A percentile compares a stretch with the other conserved stretches of the same genome.
These are phyloP conservation scores for Gleditsia sinensis DNA, from an alignment of 306 rosid species.

Conservation along the genomic window DNA sequence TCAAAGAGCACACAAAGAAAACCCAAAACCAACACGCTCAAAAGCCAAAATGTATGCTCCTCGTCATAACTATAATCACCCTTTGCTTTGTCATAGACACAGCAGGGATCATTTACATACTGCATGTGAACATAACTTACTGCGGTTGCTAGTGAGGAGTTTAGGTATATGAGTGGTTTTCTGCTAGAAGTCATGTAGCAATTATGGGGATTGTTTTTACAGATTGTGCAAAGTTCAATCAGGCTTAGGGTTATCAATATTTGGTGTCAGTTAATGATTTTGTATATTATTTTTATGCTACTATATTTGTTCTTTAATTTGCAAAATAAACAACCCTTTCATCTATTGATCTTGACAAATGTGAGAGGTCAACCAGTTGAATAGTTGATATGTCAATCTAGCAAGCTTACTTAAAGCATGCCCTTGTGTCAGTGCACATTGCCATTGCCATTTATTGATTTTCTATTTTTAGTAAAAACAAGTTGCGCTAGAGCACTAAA, in stretches of 20 bases:
- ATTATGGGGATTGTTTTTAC: background rate
- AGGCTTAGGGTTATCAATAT: slow-evolving; percentile 6
- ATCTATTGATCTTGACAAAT: background rate
- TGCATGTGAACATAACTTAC: background rate
- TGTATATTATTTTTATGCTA: background rate
- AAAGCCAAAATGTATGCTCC: slow-evolving; percentile 73
- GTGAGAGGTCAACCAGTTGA: background rate
- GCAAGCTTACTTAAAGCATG: background rate
- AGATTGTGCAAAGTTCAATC: background rate
- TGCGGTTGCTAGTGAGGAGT: background rate
- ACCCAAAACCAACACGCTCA: background rate
- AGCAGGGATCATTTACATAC: background rate
- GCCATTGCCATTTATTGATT: background rate
- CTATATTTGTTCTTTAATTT: background rate
- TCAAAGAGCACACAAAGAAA: background rate
- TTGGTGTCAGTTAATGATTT: background rate
- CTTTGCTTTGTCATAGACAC: slow-evolving; percentile 43
- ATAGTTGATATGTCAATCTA: background rate
- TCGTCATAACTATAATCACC: slow-evolving; percentile 48
- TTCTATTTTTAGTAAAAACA: background rate
- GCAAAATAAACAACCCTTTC: background rate
- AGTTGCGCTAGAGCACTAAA: background rate
- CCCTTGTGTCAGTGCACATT: background rate
- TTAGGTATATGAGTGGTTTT: background rate
- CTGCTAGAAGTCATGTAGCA: background rate